Percentiles rank a stretch among this genome's conserved stretches.
Evolutionary conservation across 768 basidiomycete genomes (phyloP).

Genomic region (Amanita pseudoporphyria): DNA sequence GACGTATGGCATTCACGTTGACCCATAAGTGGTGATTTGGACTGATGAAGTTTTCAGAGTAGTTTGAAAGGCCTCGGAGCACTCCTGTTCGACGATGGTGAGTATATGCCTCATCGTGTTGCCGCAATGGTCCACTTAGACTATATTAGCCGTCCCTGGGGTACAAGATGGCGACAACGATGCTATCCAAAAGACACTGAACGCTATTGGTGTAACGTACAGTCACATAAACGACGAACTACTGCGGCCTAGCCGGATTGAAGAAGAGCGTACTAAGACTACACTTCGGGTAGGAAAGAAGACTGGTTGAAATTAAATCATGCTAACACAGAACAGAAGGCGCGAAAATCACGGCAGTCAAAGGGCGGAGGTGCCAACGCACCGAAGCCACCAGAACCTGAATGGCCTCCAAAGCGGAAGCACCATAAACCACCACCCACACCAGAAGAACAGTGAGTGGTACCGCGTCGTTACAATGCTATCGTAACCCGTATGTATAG

Average conservation of each 20-base stretch:
- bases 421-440: constrained; percentile 43
- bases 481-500: constrained; percentile 23
- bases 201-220: constrained; percentile 56
- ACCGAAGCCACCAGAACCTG: constrained; percentile 24
- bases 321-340: not conserved
- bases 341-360: constrained; percentile 19
- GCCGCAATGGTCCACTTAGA: not conserved
- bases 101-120: not conserved
- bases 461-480: not conserved
- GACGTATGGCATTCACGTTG: constrained; percentile 19
- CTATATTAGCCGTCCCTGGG: not conserved
- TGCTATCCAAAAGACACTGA: constrained; percentile 43
- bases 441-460: constrained; percentile 41
- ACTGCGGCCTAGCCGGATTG: constrained; percentile 56
- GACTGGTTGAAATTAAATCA: not conserved
- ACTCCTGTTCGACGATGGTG: constrained; percentile 66
- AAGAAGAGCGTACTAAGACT: constrained; percentile 49
- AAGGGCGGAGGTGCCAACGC: constrained; percentile 14
- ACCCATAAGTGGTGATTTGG: not conserved
- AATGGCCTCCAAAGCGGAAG: constrained; percentile 59
- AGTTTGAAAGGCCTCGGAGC: constrained; percentile 52
- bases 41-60: constrained; percentile 22
- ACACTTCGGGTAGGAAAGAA: constrained; percentile 34
- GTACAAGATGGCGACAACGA: constrained; percentile 24
- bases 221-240: constrained; percentile 70